A percentile compares a stretch with the other conserved stretches of the same genome.
Conservation (phyloP, 228 moss, liverwort and hornwort species). For the Sphagnum fallax region DNA sequence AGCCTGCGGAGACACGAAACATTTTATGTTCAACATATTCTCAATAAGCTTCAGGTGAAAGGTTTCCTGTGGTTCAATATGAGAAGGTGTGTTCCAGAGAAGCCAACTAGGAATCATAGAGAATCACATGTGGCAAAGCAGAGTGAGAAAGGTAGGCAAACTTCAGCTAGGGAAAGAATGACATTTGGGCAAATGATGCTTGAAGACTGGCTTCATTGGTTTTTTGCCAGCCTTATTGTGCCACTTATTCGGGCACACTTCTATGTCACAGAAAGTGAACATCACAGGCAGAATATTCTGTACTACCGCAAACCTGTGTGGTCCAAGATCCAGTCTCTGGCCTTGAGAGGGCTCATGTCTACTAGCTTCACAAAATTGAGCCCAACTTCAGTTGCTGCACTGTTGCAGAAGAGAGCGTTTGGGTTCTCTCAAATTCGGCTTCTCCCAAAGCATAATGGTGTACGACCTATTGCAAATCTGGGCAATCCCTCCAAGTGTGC, state of each 20-base stretch:
- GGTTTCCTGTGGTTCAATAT: conserved; percentile 46
- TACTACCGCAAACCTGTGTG: conserved; percentile 96
- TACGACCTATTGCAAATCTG: conserved; percentile 86
- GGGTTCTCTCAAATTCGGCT: conserved; percentile 87
- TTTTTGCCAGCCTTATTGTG: conserved; percentile 62
- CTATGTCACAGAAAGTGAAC: conserved; percentile 90
- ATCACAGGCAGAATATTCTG: conserved; percentile 75
- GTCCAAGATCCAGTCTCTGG: conserved; percentile 68
- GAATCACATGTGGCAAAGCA: neutral
- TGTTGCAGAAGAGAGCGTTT: conserved; percentile 51
- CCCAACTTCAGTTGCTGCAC: conserved; percentile 41
- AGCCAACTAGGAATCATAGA: neutral
- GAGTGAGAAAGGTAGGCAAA: neutral
- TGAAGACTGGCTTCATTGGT: conserved; percentile 75
- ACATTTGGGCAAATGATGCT: conserved; percentile 42
- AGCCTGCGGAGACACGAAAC: conserved; percentile 77
- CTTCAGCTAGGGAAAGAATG: conserved; percentile 7
- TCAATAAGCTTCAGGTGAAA: conserved; percentile 41
- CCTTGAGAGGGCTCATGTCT: conserved; percentile 54
- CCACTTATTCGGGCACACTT: conserved; percentile 83
- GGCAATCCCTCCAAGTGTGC: conserved; percentile 69
- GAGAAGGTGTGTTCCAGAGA: neutral
- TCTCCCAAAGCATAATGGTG: conserved; percentile 71
- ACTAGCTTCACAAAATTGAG: conserved; percentile 60
- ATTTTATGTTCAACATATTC: conserved; percentile 53